phyloP scores from a whole-genome alignment of 768 basidiomycete species.

The Rubroboletus satanas region DNA sequence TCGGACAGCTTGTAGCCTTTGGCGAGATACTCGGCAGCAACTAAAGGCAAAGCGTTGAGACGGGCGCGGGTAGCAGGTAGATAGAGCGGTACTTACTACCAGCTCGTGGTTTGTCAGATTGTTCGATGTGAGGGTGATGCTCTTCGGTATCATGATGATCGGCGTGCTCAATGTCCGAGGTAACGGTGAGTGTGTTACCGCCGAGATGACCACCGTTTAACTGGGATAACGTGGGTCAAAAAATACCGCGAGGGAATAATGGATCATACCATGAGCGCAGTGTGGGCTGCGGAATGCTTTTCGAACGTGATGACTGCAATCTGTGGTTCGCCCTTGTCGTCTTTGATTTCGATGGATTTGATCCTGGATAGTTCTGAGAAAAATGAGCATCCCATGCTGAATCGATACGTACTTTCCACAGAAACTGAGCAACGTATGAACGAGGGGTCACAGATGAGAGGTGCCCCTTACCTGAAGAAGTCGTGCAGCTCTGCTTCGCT shows the following conservation, averaged over 20 bases:
- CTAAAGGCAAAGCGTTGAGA: conserved; percentile 33
- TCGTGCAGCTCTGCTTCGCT: conserved; percentile 66
- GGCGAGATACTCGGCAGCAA: conserved; percentile 92
- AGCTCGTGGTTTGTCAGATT: conserved; percentile 88
- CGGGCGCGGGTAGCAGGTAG: not conserved
- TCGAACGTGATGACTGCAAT: conserved; percentile 79
- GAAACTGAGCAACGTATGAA: conserved; percentile 48
- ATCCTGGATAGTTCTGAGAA: conserved; percentile 45
- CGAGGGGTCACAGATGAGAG: not conserved
- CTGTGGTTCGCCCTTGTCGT: conserved; percentile 34
- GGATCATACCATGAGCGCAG: conserved; percentile 68
- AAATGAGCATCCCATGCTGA: not conserved
- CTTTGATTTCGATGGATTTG: conserved; percentile 54
- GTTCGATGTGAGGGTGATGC: conserved; percentile 49
- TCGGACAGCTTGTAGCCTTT: conserved; percentile 84
- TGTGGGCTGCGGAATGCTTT: conserved; percentile 79
- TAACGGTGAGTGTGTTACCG: conserved; percentile 63
- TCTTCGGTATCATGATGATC: conserved; percentile 47
- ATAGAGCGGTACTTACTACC: conserved; percentile 50
- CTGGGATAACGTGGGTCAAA: conserved; percentile 30
- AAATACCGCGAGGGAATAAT: fast-evolving
- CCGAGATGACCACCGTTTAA: conserved; percentile 77
- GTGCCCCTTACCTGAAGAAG: conserved; percentile 66
- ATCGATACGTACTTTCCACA: conserved; percentile 67
- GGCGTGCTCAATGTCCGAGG: conserved; percentile 59